Base-by-base conservation (phyloP, 306 rosid species). In the Urtica urens region DNA sequence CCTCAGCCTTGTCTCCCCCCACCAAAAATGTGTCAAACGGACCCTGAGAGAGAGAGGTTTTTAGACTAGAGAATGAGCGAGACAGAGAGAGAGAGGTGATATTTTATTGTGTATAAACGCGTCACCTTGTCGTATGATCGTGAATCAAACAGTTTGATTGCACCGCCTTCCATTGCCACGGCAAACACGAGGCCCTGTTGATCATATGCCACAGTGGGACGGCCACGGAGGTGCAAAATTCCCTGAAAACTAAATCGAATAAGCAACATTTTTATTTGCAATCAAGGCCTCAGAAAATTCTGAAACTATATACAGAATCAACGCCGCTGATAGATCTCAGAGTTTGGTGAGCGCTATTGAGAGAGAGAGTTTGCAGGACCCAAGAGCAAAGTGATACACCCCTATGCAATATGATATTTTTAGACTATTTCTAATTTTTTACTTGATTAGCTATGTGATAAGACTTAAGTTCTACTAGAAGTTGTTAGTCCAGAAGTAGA, bases 131-230 rank as follows among this genome's bases (percentile, higher is more conserved):
- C 97, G 54, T 81, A 84, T 6, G 95, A 90, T 31, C 95, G 97
- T 50, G 95, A 90, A 66, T 90, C 97, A 18, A 90, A 90, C 71
- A 90, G 62, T 65, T 84, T 90, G 57, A 90, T 84, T 43, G 97
- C 97, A 46, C 97, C 97, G 42, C 93, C 97, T 84, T 90, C 97
- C 97, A 90, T 90, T 59, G 97, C 97, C 55, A 90, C 97, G 23
- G 97, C 95, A 61, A 90, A 90, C 55, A 90, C 97, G 37, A 90
- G 82, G 62, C 97, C 97, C 68, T 90, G 97, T 61, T 90, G 97
- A 66, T 84, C 97, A 59, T 84, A 90, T n/a, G 95, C 95, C 38
- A 90, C 95, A 10, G 97, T 78, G 20, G 97, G 97, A 55, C 92
- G 76, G 55, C 97, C 97, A 23, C 97, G 97, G 46, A 90, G 59